phyloP scores from a whole-genome alignment of 2,329 filamentous ascomycete genomes.

The Diaporthe capsici region DNA sequence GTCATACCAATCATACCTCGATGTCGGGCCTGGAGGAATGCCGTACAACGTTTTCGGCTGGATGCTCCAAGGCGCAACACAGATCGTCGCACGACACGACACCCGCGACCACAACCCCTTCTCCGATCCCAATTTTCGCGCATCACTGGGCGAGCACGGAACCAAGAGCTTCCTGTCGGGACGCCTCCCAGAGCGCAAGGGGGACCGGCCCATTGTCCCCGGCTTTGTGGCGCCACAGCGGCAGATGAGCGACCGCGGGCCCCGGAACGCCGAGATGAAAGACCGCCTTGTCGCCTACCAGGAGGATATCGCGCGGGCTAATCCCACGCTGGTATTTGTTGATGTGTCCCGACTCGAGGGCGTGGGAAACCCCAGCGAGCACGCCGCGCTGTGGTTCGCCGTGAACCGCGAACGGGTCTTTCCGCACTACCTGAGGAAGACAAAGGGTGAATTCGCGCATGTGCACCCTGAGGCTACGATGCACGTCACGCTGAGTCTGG shows the following conservation, averaged over 20 bases:
- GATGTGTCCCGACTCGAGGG: conserved; percentile 53
- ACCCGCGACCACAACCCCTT: conserved; percentile 49
- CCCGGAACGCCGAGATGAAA: conserved; percentile 41
- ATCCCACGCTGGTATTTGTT: conserved; percentile 48
- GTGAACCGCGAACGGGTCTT: conserved; percentile 46
- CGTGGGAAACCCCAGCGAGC: conserved; percentile 45
- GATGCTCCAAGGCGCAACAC: conserved; percentile 52
- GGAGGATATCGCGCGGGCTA: conserved; percentile 44
- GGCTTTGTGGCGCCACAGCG: conserved; percentile 55
- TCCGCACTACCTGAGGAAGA: conserved; percentile 42
- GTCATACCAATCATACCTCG: conserved; percentile 56
- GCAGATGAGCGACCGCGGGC: conserved; percentile 50
- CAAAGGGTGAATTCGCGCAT: conserved; percentile 54
- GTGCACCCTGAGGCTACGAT: conserved; percentile 56
- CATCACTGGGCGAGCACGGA: conserved; percentile 47
- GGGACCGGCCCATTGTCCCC: conserved; percentile 52
- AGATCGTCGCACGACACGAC: conserved; percentile 53
- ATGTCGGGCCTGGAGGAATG: conserved; percentile 59
- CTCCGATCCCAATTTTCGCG: conserved; percentile 40
- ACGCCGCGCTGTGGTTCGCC: conserved; percentile 45
- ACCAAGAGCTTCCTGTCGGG: conserved; percentile 44
- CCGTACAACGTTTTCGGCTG: conserved; percentile 60
- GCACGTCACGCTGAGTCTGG: conserved; percentile 55
- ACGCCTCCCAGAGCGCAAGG: conserved; percentile 43
- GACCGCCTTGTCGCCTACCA: conserved; percentile 48